Evolutionary conservation across 352 stramenopile genomes (phyloP), one percentile per base, ranked within the genome.

Genomic region (Globisporangium emineosum): DNA sequence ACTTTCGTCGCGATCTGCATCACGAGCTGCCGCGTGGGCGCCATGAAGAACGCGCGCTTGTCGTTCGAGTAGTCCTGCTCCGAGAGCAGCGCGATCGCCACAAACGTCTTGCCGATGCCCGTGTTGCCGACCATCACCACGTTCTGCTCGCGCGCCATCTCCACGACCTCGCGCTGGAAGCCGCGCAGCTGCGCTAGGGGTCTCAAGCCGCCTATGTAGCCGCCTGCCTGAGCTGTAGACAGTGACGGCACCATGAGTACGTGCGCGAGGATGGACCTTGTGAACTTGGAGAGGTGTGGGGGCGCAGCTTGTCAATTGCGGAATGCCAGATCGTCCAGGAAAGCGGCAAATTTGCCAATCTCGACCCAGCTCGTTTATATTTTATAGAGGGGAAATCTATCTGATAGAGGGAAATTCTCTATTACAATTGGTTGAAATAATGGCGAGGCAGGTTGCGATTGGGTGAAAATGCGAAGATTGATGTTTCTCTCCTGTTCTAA

Each of bases 61-160:
- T 75, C 72, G 55, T 47, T 69, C 33, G 76, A 78, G 60, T 93
- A 93, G 67, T 93, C 83, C 70, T 90, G 83, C 64, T 93, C 83
- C 13, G 64, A 74, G 0, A 94, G 73, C 65, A 93, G 57, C 57
- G 81, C 77, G 66, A 94, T 92, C 51, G 84, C 83, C 45, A 94
- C 69, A 55, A 91, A 92, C 8, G 86, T 94, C 78, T 94, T 94
- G 60, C 86, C 86, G 66, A 93, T 94, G 59, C 86, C 86, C 52
- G 86, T 94, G 47, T 81, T 77, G 8, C 84, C 84, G 45, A 94
- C 84, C 81, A 94, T 89, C 57, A 94, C 83, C 29, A 94, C 81
- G 61, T 94, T 94, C 62, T 77, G 70, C 64, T 83, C 72, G 43
- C 84, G 84, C 56, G 81, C 86, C 25, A 81, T 65, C 76, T 83